Evolutionary conservation across 306 rosid genomes (phyloP).

Genomic region (Lotus japonicus): DNA sequence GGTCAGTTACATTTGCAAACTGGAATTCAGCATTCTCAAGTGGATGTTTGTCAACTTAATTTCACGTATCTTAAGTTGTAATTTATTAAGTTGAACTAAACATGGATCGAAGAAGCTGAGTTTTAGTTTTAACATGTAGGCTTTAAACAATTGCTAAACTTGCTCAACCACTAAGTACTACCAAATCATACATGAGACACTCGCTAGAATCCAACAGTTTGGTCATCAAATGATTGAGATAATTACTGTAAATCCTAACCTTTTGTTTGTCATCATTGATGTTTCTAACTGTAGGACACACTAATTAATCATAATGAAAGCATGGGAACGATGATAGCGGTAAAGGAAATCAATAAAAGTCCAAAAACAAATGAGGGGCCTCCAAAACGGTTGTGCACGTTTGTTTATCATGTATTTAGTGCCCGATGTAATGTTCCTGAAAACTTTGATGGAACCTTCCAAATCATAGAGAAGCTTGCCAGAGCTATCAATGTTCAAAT

Average conservation of each 20-base stretch:
- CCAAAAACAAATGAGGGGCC: slow-evolving; percentile 6
- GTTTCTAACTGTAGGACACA: slow-evolving; percentile 12
- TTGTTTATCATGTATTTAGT: slow-evolving; percentile 6
- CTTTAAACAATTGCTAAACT: too few relatives aligned
- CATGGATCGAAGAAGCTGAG: too few relatives aligned
- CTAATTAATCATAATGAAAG: slow-evolving; percentile 9
- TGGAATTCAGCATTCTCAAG: too few relatives aligned
- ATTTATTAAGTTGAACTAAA: too few relatives aligned
- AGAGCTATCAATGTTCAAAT: not conserved
- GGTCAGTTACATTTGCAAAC: too few relatives aligned
- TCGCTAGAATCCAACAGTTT: too few relatives aligned
- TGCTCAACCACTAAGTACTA: too few relatives aligned
- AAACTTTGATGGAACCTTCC: not conserved
- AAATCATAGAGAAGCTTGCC: slow-evolving; percentile 4
- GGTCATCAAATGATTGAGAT: not conserved
- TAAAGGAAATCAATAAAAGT: slow-evolving; percentile 3
- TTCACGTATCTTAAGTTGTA: too few relatives aligned
- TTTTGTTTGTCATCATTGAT: slow-evolving; percentile 20
- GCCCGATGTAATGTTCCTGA: not conserved
- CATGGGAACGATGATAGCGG: slow-evolving; percentile 14
- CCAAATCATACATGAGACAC: too few relatives aligned
- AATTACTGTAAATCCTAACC: not conserved
- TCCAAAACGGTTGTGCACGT: not conserved
- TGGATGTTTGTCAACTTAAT: too few relatives aligned
- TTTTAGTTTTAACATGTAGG: too few relatives aligned